A percentile compares a stretch with the other conserved stretches of the same genome.
phyloP scores from a whole-genome alignment of 345 rosid genomes.

The Brassica incana region DNA sequence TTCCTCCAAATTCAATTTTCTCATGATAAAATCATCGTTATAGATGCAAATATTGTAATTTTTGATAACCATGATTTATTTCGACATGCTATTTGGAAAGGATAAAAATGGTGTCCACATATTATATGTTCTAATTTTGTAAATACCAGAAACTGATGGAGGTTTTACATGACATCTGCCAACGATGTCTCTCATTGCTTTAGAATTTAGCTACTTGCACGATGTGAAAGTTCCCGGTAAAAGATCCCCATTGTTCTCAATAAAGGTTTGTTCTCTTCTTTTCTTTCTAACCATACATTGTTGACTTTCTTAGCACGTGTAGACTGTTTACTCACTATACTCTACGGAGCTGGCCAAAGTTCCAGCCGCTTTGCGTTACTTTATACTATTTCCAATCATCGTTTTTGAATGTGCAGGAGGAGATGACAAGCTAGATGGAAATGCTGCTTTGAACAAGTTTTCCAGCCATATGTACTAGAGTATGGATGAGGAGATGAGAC shows the following conservation, averaged over 20 bases:
- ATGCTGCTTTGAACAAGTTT: too few species aligned
- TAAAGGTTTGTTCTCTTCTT: background rate
- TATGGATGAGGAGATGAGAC: too few species aligned
- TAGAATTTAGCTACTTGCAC: background rate
- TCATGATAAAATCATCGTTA: background rate
- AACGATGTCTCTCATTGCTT: background rate
- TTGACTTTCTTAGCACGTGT: background rate
- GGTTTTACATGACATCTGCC: background rate
- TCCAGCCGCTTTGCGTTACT: background rate
- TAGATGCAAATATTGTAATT: background rate
- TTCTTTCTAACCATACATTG: background rate
- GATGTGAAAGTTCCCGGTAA: background rate
- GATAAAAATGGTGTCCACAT: background rate
- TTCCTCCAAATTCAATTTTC: background rate
- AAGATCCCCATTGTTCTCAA: background rate
- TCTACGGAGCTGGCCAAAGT: background rate
- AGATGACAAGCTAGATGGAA: too few species aligned
- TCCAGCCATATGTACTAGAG: too few species aligned
- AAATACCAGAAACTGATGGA: background rate
- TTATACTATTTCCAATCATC: background rate
- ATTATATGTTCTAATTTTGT: background rate
- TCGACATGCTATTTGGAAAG: background rate
- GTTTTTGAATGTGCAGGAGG: background rate
- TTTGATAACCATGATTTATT: background rate
- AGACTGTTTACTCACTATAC: background rate